phyloP scores from a whole-genome alignment of 2,329 filamentous ascomycete species.

The Cytospora chrysosperma region DNA sequence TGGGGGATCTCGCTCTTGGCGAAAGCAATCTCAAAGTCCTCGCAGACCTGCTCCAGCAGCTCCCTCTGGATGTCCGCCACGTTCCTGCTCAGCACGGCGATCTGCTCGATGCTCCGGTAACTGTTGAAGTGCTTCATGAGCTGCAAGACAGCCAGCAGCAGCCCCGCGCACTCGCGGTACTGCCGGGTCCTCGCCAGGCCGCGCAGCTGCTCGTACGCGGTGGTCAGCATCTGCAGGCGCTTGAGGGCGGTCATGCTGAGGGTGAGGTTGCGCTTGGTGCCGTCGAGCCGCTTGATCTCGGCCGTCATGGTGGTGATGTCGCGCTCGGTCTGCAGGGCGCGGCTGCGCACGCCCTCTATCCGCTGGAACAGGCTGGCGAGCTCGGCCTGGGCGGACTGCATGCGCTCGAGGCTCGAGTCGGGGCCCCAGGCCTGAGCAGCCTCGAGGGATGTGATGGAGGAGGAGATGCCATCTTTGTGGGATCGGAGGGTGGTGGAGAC shows the following conservation, averaged over 20 bases:
- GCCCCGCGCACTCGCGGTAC: constrained; percentile 90
- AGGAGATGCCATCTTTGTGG: constrained; percentile 80
- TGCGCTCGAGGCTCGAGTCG: constrained; percentile 83
- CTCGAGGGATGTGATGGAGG: constrained; percentile 71
- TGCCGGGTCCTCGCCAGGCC: constrained; percentile 81
- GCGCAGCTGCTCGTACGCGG: constrained; percentile 94
- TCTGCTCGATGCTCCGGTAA: constrained; percentile 96
- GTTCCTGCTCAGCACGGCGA: constrained; percentile 86
- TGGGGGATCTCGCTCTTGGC: constrained; percentile 78
- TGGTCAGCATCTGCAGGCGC: constrained; percentile 96
- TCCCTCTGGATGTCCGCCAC: constrained; percentile 92
- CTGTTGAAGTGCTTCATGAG: constrained; percentile 98
- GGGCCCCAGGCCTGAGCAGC: constrained; percentile 81
- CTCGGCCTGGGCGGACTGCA: constrained; percentile 87
- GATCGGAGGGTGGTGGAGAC: constrained; percentile 71
- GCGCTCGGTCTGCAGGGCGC: constrained; percentile 88
- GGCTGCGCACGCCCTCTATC: constrained; percentile 87
- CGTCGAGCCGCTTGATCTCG: constrained; percentile 95
- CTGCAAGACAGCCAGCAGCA: constrained; percentile 93
- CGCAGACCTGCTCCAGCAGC: constrained; percentile 94
- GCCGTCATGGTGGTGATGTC: constrained; percentile 98
- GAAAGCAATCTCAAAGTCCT: constrained; percentile 96
- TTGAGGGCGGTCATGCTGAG: constrained; percentile 98
- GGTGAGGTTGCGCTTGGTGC: constrained; percentile 94
- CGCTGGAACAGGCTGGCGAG: constrained; percentile 87